Conservation (phyloP, 768 basidiomycete genomes). For the Russula abietina region DNA sequence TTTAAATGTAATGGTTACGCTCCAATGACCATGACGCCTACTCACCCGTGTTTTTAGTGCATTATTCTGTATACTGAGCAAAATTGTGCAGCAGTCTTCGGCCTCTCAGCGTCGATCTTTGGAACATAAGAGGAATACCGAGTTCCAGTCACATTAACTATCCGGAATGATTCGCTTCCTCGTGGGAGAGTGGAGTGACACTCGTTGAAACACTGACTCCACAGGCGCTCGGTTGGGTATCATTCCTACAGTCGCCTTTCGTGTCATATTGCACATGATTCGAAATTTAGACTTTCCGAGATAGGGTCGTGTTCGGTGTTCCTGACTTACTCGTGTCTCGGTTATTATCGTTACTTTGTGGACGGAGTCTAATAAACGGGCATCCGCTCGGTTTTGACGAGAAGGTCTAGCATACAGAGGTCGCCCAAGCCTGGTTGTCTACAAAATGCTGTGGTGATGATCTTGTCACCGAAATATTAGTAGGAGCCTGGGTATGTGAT, state of each 20-base stretch:
- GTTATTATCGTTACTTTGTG: neutral
- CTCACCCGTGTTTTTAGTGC: neutral
- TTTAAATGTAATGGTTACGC: too few relatives aligned
- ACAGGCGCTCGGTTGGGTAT: neutral
- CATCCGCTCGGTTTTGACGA: neutral
- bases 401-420: neutral
- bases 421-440: neutral
- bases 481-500: too few relatives aligned
- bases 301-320: neutral
- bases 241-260: neutral
- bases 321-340: neutral
- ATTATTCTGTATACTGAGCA: neutral
- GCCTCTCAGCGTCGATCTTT: neutral
- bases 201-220: neutral
- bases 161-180: neutral
- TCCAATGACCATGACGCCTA: too few relatives aligned
- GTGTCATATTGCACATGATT: neutral
- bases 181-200: neutral
- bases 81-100: neutral
- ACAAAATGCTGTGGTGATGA: neutral
- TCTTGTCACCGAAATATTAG: neutral
- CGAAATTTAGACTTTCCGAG: neutral
- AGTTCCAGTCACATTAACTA: neutral
- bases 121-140: neutral
- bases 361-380: neutral